Conservation (phyloP, 192 early-diverging fungal genomes). For the Rhizophagus sp. region DNA sequence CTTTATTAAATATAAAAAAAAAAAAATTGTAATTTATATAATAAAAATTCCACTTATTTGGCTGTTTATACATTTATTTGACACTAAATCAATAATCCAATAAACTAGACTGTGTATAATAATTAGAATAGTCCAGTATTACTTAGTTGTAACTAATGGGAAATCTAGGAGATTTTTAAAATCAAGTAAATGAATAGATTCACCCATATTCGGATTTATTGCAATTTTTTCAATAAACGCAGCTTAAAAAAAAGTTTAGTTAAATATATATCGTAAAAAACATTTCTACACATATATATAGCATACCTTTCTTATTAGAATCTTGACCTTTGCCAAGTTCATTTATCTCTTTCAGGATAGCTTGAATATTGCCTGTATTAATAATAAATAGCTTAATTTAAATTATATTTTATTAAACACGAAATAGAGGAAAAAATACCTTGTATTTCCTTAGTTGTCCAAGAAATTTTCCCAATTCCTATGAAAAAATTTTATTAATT, state of each 20-base stretch:
- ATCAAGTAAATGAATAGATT: not conserved
- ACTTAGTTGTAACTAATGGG: not conserved
- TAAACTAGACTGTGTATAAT: too few relatives aligned
- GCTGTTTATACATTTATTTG: too few relatives aligned
- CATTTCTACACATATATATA: too few relatives aligned
- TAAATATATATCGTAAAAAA: too few relatives aligned
- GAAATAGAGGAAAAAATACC: not conserved
- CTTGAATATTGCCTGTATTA: not conserved
- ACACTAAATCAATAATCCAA: too few relatives aligned
- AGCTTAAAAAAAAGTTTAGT: not conserved
- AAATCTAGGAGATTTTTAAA: not conserved
- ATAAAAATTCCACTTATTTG: too few relatives aligned
- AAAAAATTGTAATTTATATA: too few relatives aligned
- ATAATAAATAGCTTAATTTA: not conserved
- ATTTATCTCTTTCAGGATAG: slow-evolving; percentile 1
- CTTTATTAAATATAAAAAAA: too few relatives aligned
- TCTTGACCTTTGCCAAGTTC: not conserved
- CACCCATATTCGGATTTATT: not conserved
- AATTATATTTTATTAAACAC: too few relatives aligned
- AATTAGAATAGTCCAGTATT: too few relatives aligned
- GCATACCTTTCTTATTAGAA: not conserved
- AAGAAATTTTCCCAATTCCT: slow-evolving; percentile 16
- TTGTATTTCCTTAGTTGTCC: not conserved
- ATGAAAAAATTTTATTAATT: not conserved
- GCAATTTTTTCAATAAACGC: not conserved